A percentile compares a stretch with the other conserved stretches of the same genome.
Conservation (phyloP, 768 basidiomycete genomes). For the Hericium alpestre region DNA sequence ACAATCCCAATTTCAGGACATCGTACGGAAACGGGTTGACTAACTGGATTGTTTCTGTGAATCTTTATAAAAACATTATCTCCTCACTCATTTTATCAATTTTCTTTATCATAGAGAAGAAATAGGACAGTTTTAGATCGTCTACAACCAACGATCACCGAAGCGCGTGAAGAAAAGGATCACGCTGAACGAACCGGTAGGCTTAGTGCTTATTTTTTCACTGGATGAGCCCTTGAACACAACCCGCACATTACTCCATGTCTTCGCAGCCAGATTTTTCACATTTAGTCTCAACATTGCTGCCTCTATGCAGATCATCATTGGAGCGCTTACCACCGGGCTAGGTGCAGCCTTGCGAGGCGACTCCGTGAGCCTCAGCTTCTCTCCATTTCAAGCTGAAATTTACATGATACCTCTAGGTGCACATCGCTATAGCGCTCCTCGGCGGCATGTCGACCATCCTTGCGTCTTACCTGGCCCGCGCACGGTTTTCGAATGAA, state of each 20-base stretch:
- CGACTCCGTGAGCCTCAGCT: neutral
- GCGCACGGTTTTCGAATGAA: conserved; percentile 57
- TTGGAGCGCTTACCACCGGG: conserved; percentile 20
- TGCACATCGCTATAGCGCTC: conserved; percentile 27
- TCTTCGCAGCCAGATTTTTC: conserved; percentile 7
- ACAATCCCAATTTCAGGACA: too few relatives aligned
- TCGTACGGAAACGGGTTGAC: too few relatives aligned
- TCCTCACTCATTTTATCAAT: neutral
- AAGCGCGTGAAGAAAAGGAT: neutral
- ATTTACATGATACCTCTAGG: conserved; percentile 12
- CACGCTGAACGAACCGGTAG: neutral
- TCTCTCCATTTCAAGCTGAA: neutral
- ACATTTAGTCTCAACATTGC: conserved; percentile 15
- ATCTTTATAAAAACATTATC: too few relatives aligned
- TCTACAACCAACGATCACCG: neutral
- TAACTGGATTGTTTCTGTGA: too few relatives aligned
- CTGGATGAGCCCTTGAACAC: neutral
- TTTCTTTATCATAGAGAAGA: neutral
- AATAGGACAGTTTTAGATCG: neutral
- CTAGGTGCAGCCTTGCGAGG: conserved; percentile 17
- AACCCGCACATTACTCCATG: neutral
- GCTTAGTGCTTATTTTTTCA: neutral
- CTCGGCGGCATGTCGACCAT: conserved; percentile 56
- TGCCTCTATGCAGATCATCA: conserved; percentile 17
- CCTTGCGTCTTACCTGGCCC: conserved; percentile 63